Evolutionary conservation across 2,329 filamentous ascomycete genomes (phyloP), one percentile per base, ranked within the genome.

Genomic region (Ophiocordyceps unilateralis): DNA sequence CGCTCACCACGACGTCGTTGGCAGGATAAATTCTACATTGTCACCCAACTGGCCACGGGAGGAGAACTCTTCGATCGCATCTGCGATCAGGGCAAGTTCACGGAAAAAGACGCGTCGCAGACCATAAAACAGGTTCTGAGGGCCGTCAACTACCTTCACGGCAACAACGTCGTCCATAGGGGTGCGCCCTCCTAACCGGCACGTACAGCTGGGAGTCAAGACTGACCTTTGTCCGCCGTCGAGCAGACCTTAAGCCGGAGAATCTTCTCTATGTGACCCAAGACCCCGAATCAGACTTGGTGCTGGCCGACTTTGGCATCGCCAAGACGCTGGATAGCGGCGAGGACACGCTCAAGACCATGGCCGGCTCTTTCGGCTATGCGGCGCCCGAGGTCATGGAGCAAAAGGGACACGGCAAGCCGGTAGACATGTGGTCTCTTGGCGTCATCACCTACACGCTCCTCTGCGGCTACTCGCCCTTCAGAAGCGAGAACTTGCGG

Each of bases 1-100:
- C 36, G 23, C 39, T 40, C 23, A 40, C 39, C 30, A 41, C 7
- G 37, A 46, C 22, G 12, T 14, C 10, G 10, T 19, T 22, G 11
- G 22, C 40, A 94, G 87, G 91, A 98, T 70, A 98, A 98, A 69
- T 98, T 94, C 68, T 98, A 98, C 63, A 96, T 98, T 53, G 88
- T 98, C 53, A 98, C 91, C 26, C 83, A 98, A 63, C 72, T 98
- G 44, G 91, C 91, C 37, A 94, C 85, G 0, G 91, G 91, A 51
- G 91, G 91, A 60, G 91, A 98, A 66, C 68, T 98, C 49, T 98
- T 98, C 62, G 91, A 98, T 58, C 81, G 93, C 44, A 98, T 98
- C 54, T 98, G 91, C 66, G 88, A 96, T 58, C 84, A 93, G 63
- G 93, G 91, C 54, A 93, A 86, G 60, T 98, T 96, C 66, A 98